Evolutionary conservation across 2,329 filamentous ascomycete species (phyloP).

Genomic region (Colletotrichum euphorbiae): DNA sequence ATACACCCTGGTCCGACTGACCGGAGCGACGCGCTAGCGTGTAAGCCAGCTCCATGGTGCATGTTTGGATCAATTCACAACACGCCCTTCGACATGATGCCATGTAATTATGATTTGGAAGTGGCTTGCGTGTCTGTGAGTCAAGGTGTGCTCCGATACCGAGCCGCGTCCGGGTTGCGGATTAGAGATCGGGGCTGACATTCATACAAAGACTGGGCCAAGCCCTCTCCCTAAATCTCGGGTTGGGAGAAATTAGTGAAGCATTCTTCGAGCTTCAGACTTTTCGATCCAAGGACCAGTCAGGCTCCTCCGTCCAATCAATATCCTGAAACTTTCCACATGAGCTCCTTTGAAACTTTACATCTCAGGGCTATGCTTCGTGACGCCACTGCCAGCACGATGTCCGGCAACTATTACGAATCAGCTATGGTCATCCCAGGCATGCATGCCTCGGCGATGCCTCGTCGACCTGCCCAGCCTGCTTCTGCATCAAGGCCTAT

Average conservation of each 20-base stretch:
- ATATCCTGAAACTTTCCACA: background rate
- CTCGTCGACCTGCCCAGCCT: conserved; percentile 27
- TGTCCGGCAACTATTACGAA: conserved; percentile 36
- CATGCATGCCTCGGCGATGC: conserved; percentile 36
- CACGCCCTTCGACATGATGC: conserved; percentile 37
- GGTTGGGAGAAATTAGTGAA: background rate
- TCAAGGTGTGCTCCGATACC: background rate
- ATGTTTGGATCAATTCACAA: background rate
- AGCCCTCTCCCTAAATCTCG: conserved; percentile 1
- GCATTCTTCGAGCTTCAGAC: background rate
- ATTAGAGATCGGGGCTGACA: background rate
- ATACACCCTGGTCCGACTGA: conserved; percentile 22
- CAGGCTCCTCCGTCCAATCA: background rate
- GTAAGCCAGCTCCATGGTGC: conserved; percentile 5
- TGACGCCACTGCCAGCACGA: conserved; percentile 12
- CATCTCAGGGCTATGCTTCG: conserved; percentile 35
- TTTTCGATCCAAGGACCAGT: background rate
- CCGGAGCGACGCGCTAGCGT: conserved; percentile 14
- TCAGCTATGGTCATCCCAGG: conserved; percentile 31
- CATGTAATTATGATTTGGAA: conserved; percentile 14
- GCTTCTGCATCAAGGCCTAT: conserved; percentile 3
- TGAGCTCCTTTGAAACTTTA: conserved; percentile 33
- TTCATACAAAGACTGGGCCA: conserved; percentile 21
- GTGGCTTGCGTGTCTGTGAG: conserved; percentile 12
- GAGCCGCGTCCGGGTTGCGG: background rate